Conservation (phyloP, 2,329 filamentous ascomycete genomes). For the Fusarium sororula region DNA sequence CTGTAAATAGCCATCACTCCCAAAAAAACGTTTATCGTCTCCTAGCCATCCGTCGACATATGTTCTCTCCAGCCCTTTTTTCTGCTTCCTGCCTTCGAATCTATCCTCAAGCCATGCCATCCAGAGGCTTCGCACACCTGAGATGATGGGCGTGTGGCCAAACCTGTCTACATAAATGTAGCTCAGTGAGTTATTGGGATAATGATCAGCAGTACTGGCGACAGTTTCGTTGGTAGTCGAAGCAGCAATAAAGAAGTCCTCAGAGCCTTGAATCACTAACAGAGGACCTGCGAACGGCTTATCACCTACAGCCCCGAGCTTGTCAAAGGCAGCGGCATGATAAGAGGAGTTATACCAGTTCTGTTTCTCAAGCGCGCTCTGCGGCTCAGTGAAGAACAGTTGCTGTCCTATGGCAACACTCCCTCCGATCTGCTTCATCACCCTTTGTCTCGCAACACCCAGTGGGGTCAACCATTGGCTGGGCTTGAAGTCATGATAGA, state of each 20-base stretch:
- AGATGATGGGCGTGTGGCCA: slow-evolving; percentile 1
- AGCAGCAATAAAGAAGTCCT: background rate
- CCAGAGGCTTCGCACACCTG: background rate
- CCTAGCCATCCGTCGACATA: background rate
- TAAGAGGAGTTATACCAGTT: slow-evolving; percentile 1
- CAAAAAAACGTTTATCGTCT: background rate
- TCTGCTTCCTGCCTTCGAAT: background rate
- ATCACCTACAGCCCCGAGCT: background rate
- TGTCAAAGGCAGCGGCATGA: background rate
- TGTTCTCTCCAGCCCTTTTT: background rate
- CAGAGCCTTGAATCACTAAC: background rate
- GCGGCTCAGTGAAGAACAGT: background rate
- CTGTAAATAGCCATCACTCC: background rate
- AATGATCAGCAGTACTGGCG: rapidly evolving
- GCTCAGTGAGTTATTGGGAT: background rate
- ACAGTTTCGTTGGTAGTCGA: background rate
- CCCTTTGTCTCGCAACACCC: slow-evolving; percentile 1
- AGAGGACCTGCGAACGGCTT: background rate
- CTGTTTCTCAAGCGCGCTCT: background rate
- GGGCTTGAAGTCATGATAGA: slow-evolving; percentile 23
- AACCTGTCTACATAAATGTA: background rate
- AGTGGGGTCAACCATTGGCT: slow-evolving; percentile 24
- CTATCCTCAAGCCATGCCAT: background rate
- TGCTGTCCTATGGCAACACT: background rate
- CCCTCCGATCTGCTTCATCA: slow-evolving; percentile 12